Evolutionary conservation across 805 yeast genomes (phyloP), one percentile per base, ranked within the genome.

Genomic region (Wickerhamomyces bovis): DNA sequence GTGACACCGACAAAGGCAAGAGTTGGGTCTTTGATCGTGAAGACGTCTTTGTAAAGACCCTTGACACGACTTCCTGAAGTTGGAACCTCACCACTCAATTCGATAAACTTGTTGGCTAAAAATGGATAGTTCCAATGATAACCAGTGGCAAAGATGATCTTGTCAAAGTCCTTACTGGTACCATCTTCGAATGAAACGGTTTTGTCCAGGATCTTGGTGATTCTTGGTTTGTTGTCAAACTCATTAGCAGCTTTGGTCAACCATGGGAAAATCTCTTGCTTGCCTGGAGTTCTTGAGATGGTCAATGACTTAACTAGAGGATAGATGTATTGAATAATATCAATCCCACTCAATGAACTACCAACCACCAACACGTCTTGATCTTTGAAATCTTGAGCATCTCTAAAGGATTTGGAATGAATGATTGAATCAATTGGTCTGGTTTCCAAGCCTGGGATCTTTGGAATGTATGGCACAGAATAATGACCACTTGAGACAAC

Each of bases 271-370:
- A 74, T 68, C 53, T 49, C 69, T 54, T 85, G 89, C 10, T 68
- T 66, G 22, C 74, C 82, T 87, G 92, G 85, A 51, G 82, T 81
- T 46, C 96, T 71, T 35, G 86, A 78, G 50, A 88, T 69, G 50
- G 83, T 85, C 46, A 85, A 71, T 51, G 50, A 62, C 48, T 51
- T 63, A 49, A 52, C 62, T 43, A 50, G 57, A 41, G 67, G 67
- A 18, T 63, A 53, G 2, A 73, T 57, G 47, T 75, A 74, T 53
- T 72, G 77, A 16, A 69, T 54, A 11, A 73, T 53, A 55, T 73
- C 75, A 36, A 66, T 61, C 1, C 75, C 65, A 53, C 73, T 66
- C 18, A 73, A 61, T 25, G 68, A 60, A 8, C 75, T 69, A 3
- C 78, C 78, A 41, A 72, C 62, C 16, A 73, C 54, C 43, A 75